Percentiles rank a stretch among this genome's conserved stretches.
Evolutionary conservation across 2,329 filamentous ascomycete species (phyloP).

Genomic region (Pseudocercospora macadamiae): DNA sequence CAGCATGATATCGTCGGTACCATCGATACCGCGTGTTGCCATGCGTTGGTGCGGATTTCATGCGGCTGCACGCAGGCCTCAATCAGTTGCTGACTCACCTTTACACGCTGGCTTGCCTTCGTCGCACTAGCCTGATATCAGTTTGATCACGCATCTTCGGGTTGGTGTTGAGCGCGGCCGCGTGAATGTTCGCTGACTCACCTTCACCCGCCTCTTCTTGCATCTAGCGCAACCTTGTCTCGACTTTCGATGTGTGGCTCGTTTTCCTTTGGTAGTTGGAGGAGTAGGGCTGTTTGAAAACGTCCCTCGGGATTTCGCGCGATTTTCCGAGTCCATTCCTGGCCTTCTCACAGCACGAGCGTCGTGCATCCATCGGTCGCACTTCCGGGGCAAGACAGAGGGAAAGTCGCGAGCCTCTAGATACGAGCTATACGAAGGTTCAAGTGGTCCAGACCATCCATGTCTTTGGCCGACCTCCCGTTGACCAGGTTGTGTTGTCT

Average conservation of each 20-base stretch:
- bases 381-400: background rate
- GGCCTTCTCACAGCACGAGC: too few species aligned
- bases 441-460: too few species aligned
- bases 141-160: background rate
- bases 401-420: background rate
- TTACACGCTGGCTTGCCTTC: constrained; percentile 11
- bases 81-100: too few species aligned
- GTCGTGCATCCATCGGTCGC: background rate
- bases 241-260: constrained; percentile 9
- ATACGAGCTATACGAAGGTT: too few species aligned
- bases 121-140: constrained; percentile 7
- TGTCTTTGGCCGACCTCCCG: too few species aligned
- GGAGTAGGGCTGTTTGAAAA: background rate
- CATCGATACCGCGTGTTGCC: too few species aligned
- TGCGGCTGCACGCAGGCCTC: too few species aligned
- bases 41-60: too few species aligned
- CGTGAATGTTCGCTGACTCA: background rate
- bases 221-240: constrained; percentile 3
- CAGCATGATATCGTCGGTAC: too few species aligned
- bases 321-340: background rate
- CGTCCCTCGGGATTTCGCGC: background rate
- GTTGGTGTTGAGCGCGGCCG: background rate
- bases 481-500: too few species aligned
- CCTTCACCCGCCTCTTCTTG: constrained; percentile 12
- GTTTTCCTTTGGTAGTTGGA: background rate